Evolutionary conservation across 306 rosid species (phyloP).

Genomic region (Clitoria ternatea): DNA sequence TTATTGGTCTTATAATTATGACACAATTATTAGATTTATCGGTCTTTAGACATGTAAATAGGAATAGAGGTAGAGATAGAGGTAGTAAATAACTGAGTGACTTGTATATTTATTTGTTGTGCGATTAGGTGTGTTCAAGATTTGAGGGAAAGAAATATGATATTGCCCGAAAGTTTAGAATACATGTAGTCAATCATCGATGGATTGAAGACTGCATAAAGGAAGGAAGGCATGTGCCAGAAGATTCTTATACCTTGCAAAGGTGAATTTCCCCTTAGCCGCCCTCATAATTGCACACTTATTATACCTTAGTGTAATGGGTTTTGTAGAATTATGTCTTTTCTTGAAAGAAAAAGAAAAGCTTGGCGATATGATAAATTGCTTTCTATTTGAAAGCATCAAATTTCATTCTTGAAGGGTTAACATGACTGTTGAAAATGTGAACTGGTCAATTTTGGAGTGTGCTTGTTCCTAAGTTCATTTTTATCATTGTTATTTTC

Average conservation of each 20-base stretch:
- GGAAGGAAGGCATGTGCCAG: slow-evolving; percentile 67
- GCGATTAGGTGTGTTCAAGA: slow-evolving; percentile 67
- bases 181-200: slow-evolving; percentile 57
- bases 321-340: neutral
- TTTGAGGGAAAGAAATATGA: slow-evolving; percentile 65
- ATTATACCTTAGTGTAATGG: neutral
- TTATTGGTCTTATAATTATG: too few relatives aligned
- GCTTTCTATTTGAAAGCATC: neutral
- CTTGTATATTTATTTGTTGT: slow-evolving; percentile 3
- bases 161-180: slow-evolving; percentile 50
- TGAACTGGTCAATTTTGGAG: slow-evolving; percentile 3
- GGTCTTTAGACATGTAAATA: too few relatives aligned
- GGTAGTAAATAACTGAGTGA: too few relatives aligned
- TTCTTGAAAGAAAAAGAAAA: neutral
- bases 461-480: neutral
- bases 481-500: slow-evolving; percentile 25
- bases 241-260: slow-evolving; percentile 51
- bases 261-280: slow-evolving; percentile 65
- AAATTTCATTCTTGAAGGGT: neutral
- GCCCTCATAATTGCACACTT: neutral
- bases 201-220: slow-evolving; percentile 89
- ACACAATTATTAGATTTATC: too few relatives aligned
- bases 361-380: neutral
- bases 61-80: too few relatives aligned
- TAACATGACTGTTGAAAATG: neutral